A percentile compares a stretch with the other conserved stretches of the same genome.
phyloP scores from a whole-genome alignment of 495 filamentous ascomycete species.

The Penicillium pulvis region DNA sequence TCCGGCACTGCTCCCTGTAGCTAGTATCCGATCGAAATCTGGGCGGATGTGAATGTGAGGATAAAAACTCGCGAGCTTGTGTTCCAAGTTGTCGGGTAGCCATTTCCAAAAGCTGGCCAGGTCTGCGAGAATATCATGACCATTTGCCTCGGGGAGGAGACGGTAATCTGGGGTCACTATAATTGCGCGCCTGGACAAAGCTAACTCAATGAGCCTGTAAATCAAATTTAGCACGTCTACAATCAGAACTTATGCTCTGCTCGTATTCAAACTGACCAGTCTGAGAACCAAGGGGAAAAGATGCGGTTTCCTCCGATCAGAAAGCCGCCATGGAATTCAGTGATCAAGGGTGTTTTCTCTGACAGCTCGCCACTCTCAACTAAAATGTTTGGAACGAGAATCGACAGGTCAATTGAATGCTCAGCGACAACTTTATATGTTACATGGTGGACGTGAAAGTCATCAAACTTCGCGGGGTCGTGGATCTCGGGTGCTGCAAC shows the following conservation, averaged over 20 bases:
- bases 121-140: conserved; percentile 19
- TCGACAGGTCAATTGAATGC: conserved; percentile 9
- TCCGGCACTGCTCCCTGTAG: conserved; percentile 19
- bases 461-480: conserved; percentile 8
- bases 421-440: conserved; percentile 12
- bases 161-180: conserved; percentile 21
- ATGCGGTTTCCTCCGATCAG: conserved; percentile 17
- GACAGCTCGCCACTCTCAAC: neutral
- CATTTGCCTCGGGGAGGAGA: conserved; percentile 19
- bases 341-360: conserved; percentile 14
- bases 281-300: conserved; percentile 19
- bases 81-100: conserved; percentile 5
- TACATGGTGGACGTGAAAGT: conserved; percentile 11
- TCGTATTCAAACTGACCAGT: conserved; percentile 9
- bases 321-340: conserved; percentile 21
- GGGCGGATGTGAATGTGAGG: conserved; percentile 1
- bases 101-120: conserved; percentile 20
- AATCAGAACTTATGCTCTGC: no score
- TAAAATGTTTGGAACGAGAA: conserved; percentile 18
- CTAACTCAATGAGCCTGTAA: conserved; percentile 17
- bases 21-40: conserved; percentile 11
- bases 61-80: conserved; percentile 1
- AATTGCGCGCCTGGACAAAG: conserved; percentile 11
- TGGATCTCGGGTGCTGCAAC: neutral
- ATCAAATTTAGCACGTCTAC: neutral